Base-by-base conservation (phyloP, 2,329 filamentous ascomycete species). In the Colletotrichum tanaceti region DNA sequence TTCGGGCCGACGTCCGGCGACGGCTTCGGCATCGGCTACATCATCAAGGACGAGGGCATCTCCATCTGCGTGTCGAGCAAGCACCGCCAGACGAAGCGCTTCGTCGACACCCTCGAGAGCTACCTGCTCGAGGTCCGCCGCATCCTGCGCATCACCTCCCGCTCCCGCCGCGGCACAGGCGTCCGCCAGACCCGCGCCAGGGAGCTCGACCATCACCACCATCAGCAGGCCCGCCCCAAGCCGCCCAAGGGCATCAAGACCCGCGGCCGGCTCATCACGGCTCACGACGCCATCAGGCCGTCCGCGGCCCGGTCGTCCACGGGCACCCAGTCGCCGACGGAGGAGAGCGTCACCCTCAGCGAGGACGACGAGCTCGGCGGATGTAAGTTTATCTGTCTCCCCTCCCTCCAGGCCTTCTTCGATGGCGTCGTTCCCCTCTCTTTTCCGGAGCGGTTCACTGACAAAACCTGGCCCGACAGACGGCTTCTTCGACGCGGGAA, bases 1-100 rank as follows among this genome's bases (percentile, higher is more conserved):
- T 99, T 99, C 77, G 96, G 96, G 0, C 96, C 96, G 1, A 97
- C 95, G 0, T 95, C 93, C 0, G 95, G 90, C 2, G 94, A 98
- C 72, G 96, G 96, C 0, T 98, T 98, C 76, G 96, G 96, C 38
- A 98, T 99, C 64, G 96, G 96, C 2, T 99, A 99, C 82, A 98
- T 99, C 75, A 98, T 99, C 86, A 99, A 99, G 80, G 93, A 97
- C 73, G 93, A 96, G 60, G 87, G 89, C 57, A 92, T 98, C 70
- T 93, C 91, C 54, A 95, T 99, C 70, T 98, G 96, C 79, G 94
- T 94, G 0, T 92, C 91, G 16, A 96, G 92, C 75, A 98, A 98
- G 81, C 96, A 99, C 78, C 85, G 96, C 47, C 96, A 99, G 81
- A 99, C 96, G 0, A 90, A 90, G 73, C 90, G 96, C 6, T 97